Base-by-base conservation (phyloP, 306 rosid genomes). In the Vigna reflexopilosa region DNA sequence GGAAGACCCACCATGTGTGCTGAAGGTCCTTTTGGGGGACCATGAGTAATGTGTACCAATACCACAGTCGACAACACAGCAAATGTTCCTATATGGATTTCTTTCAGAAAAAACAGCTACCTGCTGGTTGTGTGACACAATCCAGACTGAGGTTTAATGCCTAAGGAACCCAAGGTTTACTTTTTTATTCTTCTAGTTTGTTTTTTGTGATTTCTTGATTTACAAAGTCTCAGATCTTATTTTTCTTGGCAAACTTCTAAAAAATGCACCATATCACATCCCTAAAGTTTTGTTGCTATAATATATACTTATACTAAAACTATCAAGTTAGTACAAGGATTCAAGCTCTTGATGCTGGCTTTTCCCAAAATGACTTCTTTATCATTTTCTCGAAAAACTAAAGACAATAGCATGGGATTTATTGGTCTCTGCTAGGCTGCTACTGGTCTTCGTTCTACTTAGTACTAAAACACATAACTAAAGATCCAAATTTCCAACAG, bases 191-290 rank as follows among this genome's bases (percentile, higher is more conserved):
- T 64, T 64, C 48, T 36, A 48, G 17, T 63, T 14, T 64, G 38
- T 15, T 16, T 64, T 38, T 38, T 8, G 10, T 38, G 28, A 9
- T 38, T 36, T 36, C 49, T n/a, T 17, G 11, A 66, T 19, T 40
- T 66, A 19, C 30, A 65, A 38, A 65, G 30, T 13, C 30, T 65
- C 17, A 65, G 70, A 65, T 65, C 50, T 65, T 36, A 38, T 65
- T 65, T 38, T 38, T 17, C 50, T 65, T 9, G 28, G 7, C 16
- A 38, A 65, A 64, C 30, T 40, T 48, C 52, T 65, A 8, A 65
- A 40, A 65, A 40, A 26, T 16, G 22, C 52, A 19, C 34, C 34
- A 40, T 10, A 5, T 19, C 52, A 40, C 34, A 12, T 17, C 52
- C 71, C 34, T 11, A 66, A 4, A 42, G 20, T 49, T 64, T 66